These are phyloP conservation scores for Malassezia pachydermatis DNA, from an alignment of 1,284 basidiomycete genomes.

Conservation along the genomic window DNA sequence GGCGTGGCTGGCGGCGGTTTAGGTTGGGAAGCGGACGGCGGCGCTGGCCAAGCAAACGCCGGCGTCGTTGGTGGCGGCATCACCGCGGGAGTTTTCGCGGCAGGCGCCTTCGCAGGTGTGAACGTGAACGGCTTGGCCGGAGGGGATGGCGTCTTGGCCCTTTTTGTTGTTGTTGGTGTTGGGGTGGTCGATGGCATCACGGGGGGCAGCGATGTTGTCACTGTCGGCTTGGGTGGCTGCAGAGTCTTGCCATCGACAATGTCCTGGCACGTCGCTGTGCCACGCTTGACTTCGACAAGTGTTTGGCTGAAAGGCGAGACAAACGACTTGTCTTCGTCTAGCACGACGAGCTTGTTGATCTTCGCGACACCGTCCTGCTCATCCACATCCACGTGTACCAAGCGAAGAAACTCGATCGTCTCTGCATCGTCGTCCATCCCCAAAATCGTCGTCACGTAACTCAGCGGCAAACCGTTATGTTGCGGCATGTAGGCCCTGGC, in stretches of 20 bases:
- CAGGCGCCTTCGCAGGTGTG: neutral
- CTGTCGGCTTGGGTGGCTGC: neutral
- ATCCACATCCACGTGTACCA: conserved; percentile 44
- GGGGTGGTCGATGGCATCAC: neutral
- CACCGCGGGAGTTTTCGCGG: neutral
- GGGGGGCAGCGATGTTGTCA: neutral
- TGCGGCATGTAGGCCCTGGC: conserved; percentile 50
- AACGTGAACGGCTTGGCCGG: neutral
- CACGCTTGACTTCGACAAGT: conserved; percentile 66
- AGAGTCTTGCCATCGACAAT: conserved; percentile 64
- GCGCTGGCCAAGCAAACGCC: neutral
- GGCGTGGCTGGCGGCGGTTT: neutral
- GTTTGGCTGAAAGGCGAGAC: conserved; percentile 50
- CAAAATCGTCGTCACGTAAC: conserved; percentile 21
- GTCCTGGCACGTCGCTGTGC: conserved; percentile 57
- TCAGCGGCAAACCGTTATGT: conserved; percentile 35
- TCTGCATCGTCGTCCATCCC: conserved; percentile 30
- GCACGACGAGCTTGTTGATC: conserved; percentile 49
- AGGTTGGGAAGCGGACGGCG: neutral
- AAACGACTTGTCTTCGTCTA: conserved; percentile 51
- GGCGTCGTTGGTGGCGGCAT: neutral
- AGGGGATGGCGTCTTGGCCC: neutral
- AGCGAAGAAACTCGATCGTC: conserved; percentile 40
- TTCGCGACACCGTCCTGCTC: conserved; percentile 20
- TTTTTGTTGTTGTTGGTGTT: neutral